Evolutionary conservation across 306 rosid genomes (phyloP).

Genomic region (Vigna mungo): DNA sequence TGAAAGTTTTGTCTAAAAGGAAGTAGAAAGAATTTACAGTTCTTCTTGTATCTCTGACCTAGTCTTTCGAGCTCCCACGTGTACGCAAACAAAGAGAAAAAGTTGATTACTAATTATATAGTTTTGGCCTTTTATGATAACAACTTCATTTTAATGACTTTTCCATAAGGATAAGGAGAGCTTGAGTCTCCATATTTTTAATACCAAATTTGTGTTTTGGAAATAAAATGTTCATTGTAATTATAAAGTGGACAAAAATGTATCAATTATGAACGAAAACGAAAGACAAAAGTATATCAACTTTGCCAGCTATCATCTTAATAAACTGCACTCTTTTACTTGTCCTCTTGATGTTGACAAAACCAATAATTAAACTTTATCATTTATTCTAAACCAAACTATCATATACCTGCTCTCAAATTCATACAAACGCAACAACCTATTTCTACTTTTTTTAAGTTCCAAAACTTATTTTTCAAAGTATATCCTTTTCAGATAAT

Average conservation of each 20-base stretch:
- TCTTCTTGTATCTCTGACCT: background rate
- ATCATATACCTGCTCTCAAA: background rate
- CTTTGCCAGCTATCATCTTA: slow-evolving; percentile 35
- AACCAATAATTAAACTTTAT: slow-evolving; percentile 23
- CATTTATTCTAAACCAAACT: slow-evolving; percentile 2
- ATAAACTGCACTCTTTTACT: slow-evolving; percentile 27
- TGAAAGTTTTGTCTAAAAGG: background rate
- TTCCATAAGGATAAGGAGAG: background rate
- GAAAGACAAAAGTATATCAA: slow-evolving; percentile 16
- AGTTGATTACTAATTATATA: slow-evolving; percentile 23
- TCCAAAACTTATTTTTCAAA: background rate
- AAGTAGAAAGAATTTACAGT: background rate
- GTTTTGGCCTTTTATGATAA: slow-evolving; percentile 14
- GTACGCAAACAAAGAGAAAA: background rate
- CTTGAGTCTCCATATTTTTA: too few relatives aligned
- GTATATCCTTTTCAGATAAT: background rate
- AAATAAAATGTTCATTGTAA: background rate
- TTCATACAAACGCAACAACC: slow-evolving; percentile 31
- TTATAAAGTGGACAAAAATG: background rate
- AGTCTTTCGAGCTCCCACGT: background rate
- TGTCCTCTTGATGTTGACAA: slow-evolving; percentile 38
- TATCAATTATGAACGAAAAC: slow-evolving; percentile 21
- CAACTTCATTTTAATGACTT: background rate
- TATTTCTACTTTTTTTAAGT: background rate
- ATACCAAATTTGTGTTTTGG: too few relatives aligned